Base-by-base conservation (phyloP, 768 basidiomycete genomes). In the Melanogaster broomeanus region DNA sequence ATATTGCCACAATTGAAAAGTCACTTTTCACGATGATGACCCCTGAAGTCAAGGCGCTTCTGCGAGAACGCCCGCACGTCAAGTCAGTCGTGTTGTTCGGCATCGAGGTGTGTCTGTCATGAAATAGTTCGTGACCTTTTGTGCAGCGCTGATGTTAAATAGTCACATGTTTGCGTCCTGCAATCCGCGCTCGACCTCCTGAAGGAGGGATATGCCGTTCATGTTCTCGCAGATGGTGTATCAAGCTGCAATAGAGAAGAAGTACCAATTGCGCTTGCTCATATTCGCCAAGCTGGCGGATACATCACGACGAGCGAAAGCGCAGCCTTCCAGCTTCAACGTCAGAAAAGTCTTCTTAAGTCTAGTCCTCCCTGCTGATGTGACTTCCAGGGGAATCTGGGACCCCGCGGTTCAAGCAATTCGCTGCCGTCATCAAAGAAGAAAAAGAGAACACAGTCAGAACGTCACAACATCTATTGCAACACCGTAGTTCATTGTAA, bases 101-200 rank as follows among this genome's bases (percentile, higher is more conserved):
- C 15, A 93, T 96, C 45, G 94, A 96, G 79, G 93, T 90, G 56
- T 33, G 80, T 66, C 15, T 6, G 37, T 15, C 41, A 3, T 7
- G 8, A 18, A n/a, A 13, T 15, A 30, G 21, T 27, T 40, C 30
- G 3, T 24, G 10, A 1, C 2, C 6, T 11, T 4, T 22, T 34
- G 4, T 44, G 12, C 31, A 39, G 21, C 44, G 16, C 48, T 59
- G 16, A 59, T 43, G 25, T 49, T 53, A 21, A n/a, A 56, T 57
- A 94, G 93, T 81, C 89, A 15, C 94, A 96, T 60, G 83, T 97
- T 53, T 97, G 94, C 62, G 83, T 96, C 9, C 77, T 93, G 6
- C 93, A 96, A 67, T 90, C 92, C 0, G 77, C 86, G 0, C 72
- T 94, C 16, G 85, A 88, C 53, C 77, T 96, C 12, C 67, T 88